Base-by-base conservation (phyloP, 2,329 filamentous ascomycete species). In the Botrytis porri region DNA sequence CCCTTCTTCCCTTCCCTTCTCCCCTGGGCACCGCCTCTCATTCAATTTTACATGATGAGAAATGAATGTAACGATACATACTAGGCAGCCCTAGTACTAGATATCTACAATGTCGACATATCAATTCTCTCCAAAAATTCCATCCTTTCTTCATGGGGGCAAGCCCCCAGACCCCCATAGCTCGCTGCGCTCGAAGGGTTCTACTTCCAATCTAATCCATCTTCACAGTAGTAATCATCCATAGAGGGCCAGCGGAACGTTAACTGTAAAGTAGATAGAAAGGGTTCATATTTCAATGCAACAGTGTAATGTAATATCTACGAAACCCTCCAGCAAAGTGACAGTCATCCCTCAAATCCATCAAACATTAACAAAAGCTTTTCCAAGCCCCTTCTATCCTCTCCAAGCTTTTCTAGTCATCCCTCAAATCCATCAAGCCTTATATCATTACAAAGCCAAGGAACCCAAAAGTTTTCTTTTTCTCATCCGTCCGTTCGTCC, bases 361-460 rank as follows among this genome's bases (percentile, higher is more conserved):
- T 61, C 35, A n/a, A 61, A 60, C 59, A 39, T n/a, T 35, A 29
- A 62, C 25, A 62, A 62, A 62, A 62, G 59, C 59, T 61, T 61
- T 61, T 61, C 59, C 59, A 61, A 61, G 59, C 59, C 59, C 59
- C 16, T 61, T 37, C 32, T 4, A 12, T 25, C 25, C 32, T 25
- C 59, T 37, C 29, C 59, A 61, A 61, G 60, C 60, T 41, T 62
- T 62, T 39, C 35, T 37, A n/a, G 39, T n/a, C 37, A 39, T 9
- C 25, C 25, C 25, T 5, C 61, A 29, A 63, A 29, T 12, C 5
- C 61, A n/a, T 41, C 37, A 43, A 43, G 37, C 37, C 37, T 61
- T 57, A 8, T 29, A 32, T 29, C 6, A 8, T 57, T 9, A 29
- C n/a, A 16, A 18, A 61, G 59, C 59, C 59, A 61, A 61, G 59